Evolutionary conservation across 78 protist species (phyloP).

Genomic region (Isochrysis galbana): DNA sequence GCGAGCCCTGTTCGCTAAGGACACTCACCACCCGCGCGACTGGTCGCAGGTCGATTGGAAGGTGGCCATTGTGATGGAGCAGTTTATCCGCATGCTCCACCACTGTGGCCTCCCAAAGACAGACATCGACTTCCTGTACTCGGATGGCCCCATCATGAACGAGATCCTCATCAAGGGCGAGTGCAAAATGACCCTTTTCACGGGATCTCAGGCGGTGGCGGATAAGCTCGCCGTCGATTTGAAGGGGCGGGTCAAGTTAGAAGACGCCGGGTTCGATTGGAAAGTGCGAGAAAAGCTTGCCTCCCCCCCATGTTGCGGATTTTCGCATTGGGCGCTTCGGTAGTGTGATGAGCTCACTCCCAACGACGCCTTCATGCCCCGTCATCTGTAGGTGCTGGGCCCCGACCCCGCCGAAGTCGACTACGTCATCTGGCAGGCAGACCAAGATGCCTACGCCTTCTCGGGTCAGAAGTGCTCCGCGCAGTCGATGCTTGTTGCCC

Average conservation of each 20-base stretch:
- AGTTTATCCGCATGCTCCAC: conserved; percentile 21
- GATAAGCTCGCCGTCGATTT: conserved; percentile 19
- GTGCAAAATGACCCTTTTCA: conserved; percentile 30
- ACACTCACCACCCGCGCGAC: no score
- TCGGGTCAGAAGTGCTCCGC: conserved; percentile 62
- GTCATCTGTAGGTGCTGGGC: no score
- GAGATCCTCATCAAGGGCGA: not conserved
- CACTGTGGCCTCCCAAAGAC: conserved; percentile 32
- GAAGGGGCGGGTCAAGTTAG: conserved; percentile 18
- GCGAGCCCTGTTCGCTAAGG: no score
- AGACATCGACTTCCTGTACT: conserved; percentile 36
- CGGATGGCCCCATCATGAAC: conserved; percentile 22
- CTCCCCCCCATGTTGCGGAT: no score
- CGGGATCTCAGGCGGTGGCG: conserved; percentile 48
- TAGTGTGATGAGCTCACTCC: no score
- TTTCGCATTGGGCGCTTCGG: no score
- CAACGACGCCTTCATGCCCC: no score
- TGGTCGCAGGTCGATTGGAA: conserved; percentile 21
- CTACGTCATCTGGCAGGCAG: conserved; percentile 33
- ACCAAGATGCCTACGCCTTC: conserved; percentile 57
- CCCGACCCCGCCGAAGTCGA: not conserved
- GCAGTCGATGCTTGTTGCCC: conserved; percentile 52
- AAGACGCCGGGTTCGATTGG: conserved; percentile 58
- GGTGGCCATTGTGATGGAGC: conserved; percentile 51
- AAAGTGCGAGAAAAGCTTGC: no score